A percentile compares a stretch with the other conserved stretches of the same genome.
Evolutionary conservation across 495 filamentous ascomycete species (phyloP).

Genomic region (Thermothielavioides terrestris): DNA sequence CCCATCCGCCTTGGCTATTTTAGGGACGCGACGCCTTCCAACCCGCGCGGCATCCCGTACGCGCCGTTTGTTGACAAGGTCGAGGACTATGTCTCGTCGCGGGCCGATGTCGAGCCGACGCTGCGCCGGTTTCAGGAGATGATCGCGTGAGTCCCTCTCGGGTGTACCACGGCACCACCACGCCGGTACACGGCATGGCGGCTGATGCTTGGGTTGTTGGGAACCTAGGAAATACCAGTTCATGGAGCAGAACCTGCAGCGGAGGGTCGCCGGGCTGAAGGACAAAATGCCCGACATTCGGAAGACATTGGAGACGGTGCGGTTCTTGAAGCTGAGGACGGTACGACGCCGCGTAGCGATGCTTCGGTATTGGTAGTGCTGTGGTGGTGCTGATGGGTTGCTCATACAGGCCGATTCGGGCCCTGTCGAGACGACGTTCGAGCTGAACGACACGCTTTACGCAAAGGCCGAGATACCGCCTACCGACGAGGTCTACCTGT

Average conservation of each 20-base stretch:
- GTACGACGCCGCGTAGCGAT: conserved; percentile 29
- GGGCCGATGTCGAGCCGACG: conserved; percentile 80
- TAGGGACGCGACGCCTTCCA: conserved; percentile 51
- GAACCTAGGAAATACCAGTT: conserved; percentile 85
- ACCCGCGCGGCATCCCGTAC: conserved; percentile 86
- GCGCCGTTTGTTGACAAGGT: conserved; percentile 97
- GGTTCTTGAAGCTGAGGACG: conserved; percentile 64
- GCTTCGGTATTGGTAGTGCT: too few relatives aligned
- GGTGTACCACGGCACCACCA: background rate
- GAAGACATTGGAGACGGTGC: conserved; percentile 92
- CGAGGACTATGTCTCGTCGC: conserved; percentile 81
- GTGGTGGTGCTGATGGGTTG: background rate
- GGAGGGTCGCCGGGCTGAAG: conserved; percentile 69
- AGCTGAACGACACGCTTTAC: conserved; percentile 92
- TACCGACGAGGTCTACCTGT: conserved; percentile 91
- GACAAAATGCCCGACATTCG: conserved; percentile 97
- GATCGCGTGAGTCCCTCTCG: conserved; percentile 62
- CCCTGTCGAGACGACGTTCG: conserved; percentile 82
- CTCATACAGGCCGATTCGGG: conserved; percentile 41
- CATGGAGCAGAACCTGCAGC: conserved; percentile 90
- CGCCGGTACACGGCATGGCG: too few relatives aligned
- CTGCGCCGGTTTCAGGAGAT: conserved; percentile 95
- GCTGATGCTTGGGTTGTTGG: background rate
- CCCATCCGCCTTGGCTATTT: too few relatives aligned
- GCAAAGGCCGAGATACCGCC: conserved; percentile 74